Conservation (phyloP, 805 yeast species). For the Candida chilensis region DNA sequence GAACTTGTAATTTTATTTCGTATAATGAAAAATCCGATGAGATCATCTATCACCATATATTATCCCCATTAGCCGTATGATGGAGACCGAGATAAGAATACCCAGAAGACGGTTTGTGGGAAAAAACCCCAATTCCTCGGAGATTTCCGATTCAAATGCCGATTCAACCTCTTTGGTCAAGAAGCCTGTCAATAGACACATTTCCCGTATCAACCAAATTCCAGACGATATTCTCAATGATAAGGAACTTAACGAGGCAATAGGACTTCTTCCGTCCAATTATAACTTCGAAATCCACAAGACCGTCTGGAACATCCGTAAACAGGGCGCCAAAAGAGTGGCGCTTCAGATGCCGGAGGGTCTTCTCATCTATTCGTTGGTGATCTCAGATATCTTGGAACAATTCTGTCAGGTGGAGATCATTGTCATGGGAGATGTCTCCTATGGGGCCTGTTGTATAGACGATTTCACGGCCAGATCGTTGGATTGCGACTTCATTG, state of each 20-base stretch:
- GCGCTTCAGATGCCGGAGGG: slow-evolving; percentile 99
- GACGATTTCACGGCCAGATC: slow-evolving; percentile 94
- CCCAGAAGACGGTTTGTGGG: slow-evolving; percentile 61
- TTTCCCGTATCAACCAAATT: slow-evolving; percentile 71
- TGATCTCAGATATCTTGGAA: slow-evolving; percentile 86
- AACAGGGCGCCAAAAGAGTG: slow-evolving; percentile 68
- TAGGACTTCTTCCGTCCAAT: slow-evolving; percentile 74
- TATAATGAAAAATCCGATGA: too few relatives aligned
- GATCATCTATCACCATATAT: too few relatives aligned
- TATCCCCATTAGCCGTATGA: too few relatives aligned
- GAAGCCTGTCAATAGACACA: slow-evolving; percentile 17
- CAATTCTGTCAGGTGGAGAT: slow-evolving; percentile 86
- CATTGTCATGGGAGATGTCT: slow-evolving; percentile 96
- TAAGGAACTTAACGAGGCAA: slow-evolving; percentile 75
- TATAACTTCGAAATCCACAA: slow-evolving; percentile 95
- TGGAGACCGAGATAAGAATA: slow-evolving; percentile 6
- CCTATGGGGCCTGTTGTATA: slow-evolving; percentile 97
- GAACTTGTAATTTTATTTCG: too few relatives aligned
- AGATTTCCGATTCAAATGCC: slow-evolving; percentile 1
- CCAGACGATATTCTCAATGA: slow-evolving; percentile 82
- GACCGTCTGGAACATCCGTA: slow-evolving; percentile 86
- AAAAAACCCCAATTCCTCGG: slow-evolving; percentile 13
- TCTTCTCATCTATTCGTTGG: slow-evolving; percentile 73
- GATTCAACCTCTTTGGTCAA: slow-evolving; percentile 7
- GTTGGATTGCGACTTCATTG: slow-evolving; percentile 86